phyloP scores from a whole-genome alignment of 306 rosid genomes.

The Oemleria cerasiformis region DNA sequence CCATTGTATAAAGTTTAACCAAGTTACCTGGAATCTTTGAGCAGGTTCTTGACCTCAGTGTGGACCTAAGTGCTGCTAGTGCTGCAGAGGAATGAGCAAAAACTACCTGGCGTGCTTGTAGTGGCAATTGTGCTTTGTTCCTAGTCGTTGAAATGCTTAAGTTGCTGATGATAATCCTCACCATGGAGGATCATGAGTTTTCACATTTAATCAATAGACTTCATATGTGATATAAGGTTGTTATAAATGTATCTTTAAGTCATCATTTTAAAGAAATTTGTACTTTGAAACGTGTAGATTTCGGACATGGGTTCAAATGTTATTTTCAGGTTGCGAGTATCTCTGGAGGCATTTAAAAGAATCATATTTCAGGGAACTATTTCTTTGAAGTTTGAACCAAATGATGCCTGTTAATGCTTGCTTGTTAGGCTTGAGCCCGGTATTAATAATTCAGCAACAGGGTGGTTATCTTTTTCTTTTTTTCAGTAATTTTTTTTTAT shows the following conservation, averaged over 20 bases:
- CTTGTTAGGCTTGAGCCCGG: too few relatives aligned
- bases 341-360: not conserved
- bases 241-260: not conserved
- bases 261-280: not conserved
- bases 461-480: too few relatives aligned
- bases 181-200: not conserved
- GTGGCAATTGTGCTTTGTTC: conserved; percentile 2
- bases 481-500: too few relatives aligned
- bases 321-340: conserved; percentile 2
- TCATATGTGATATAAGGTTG: not conserved
- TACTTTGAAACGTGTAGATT: not conserved
- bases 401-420: not conserved
- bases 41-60: conserved; percentile 82
- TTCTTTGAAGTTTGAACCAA: not conserved
- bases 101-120: not conserved
- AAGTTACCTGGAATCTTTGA: conserved; percentile 12
- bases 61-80: conserved; percentile 96
- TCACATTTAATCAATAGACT: not conserved
- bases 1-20: not conserved
- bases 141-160: not conserved
- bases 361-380: not conserved
- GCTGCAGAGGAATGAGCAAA: conserved; percentile 82
- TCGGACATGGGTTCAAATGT: not conserved
- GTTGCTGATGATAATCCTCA: not conserved
- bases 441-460: too few relatives aligned